Base-by-base conservation (phyloP, 2,329 filamentous ascomycete species). In the Trichoderma sp. region DNA sequence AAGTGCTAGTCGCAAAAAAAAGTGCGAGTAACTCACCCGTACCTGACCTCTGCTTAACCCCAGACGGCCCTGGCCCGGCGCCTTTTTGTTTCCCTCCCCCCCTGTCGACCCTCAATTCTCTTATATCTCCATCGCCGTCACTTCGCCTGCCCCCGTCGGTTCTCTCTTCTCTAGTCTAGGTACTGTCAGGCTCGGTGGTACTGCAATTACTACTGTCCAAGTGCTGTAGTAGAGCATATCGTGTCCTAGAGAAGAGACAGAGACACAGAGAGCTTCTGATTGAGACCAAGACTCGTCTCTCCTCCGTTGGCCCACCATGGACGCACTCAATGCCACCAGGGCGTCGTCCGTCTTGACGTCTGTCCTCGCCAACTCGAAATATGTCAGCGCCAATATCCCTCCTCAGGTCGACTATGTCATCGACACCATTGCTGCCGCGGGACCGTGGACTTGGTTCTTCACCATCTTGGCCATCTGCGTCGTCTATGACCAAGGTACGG, bases 401-500 rank as follows among this genome's bases (percentile, higher is more conserved):
- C 85, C 87, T 57, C 86, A 88, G 75, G 79, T 91, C 74, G 85
- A 88, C 76, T 82, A 82, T 84, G 77, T 86, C 82, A 78, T 90
- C 82, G 84, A 87, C 47, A 76, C 82, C 82, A 77, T 90, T 75
- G 84, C 88, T 76, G 88, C 88, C 72, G 84, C 89, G 71, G 90
- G 88, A 76, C 80, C 81, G 34, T 85, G 87, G 81, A 91, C 91
- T 73, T 85, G 94, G 75, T 76, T 92, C 39, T 80, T 95, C 75
- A 93, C 93, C 17, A 74, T 96, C 65, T 80, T 98, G 71, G 84
- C 92, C 39, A 78, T 92, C 9, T 88, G 92, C 68, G 88, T 97
- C 71, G 88, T 90, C 73, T 98, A 98, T 81, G 95, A 98, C 82
- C 95, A 98, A 85, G 85, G 95, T 36, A 36, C 13, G 34, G 13